A percentile compares a stretch with the other conserved stretches of the same genome.
Conservation (phyloP, 1,139 yeast genomes). For the Yamadazyma diospyri region DNA sequence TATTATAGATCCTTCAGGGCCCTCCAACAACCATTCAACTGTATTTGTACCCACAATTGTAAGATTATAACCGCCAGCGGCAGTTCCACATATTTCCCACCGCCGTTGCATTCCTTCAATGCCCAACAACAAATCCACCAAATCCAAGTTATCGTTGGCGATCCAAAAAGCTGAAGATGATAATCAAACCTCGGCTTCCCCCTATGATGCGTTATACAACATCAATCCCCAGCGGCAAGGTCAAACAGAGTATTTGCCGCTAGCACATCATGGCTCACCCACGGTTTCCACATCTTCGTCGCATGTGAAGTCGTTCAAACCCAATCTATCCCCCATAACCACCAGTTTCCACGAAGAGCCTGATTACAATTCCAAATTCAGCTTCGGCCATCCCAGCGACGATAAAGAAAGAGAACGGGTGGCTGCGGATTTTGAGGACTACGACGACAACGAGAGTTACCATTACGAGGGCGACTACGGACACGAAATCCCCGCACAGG, state of each 20-base stretch:
- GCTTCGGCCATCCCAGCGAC: slow-evolving; percentile 13
- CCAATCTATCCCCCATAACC: slow-evolving; percentile 34
- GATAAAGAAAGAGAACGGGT: slow-evolving; percentile 4
- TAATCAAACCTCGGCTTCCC: slow-evolving; percentile 1
- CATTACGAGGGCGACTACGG: slow-evolving; percentile 3
- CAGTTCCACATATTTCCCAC: too few species aligned
- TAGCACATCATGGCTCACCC: slow-evolving; percentile 24
- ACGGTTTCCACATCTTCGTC: slow-evolving; percentile 27
- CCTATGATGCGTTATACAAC: slow-evolving; percentile 1
- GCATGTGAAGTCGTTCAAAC: slow-evolving; percentile 29
- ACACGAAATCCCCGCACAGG: slow-evolving; percentile 1
- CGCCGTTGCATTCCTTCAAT: too few species aligned
- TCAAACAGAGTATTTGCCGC: slow-evolving; percentile 19
- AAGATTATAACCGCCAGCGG: too few species aligned
- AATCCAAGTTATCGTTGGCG: slow-evolving; percentile 45
- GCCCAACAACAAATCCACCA: slow-evolving; percentile 11
- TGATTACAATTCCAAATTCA: slow-evolving; percentile 14
- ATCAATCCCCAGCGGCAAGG: slow-evolving; percentile 7
- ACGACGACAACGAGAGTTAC: slow-evolving; percentile 7
- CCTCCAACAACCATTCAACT: too few species aligned
- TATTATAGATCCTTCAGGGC: too few species aligned
- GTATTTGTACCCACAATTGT: too few species aligned
- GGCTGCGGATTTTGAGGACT: slow-evolving; percentile 5
- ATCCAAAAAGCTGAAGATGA: slow-evolving; percentile 41
- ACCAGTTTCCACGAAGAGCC: slow-evolving; percentile 27